Conservation (phyloP, 306 rosid genomes). For the Albizia julibrissin region DNA sequence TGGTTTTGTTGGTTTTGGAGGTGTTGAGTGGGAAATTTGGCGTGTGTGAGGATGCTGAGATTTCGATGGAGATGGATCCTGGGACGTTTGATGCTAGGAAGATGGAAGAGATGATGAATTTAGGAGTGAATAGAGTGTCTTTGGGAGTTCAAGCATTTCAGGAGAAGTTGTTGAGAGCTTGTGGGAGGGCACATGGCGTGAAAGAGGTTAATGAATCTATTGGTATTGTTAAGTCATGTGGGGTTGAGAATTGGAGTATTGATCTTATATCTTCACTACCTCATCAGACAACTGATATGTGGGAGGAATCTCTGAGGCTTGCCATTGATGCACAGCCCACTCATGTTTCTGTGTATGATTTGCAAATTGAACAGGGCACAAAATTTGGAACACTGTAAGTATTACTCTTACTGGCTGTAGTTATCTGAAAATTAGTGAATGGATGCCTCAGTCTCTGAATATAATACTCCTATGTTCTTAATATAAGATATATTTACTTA, state of each 20-base stretch:
- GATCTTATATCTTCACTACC: constrained; percentile 94
- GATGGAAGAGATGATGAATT: constrained; percentile 52
- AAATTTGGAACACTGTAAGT: constrained; percentile 84
- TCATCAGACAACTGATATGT: constrained; percentile 73
- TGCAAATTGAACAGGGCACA: constrained; percentile 89
- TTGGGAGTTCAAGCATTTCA: constrained; percentile 97
- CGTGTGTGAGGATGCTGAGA: constrained; percentile 59
- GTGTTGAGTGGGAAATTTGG: constrained; percentile 59
- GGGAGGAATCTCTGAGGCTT: constrained; percentile 83
- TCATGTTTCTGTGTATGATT: constrained; percentile 88
- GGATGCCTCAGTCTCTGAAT: not conserved
- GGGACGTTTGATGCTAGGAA: constrained; percentile 81
- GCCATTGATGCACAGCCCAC: constrained; percentile 67
- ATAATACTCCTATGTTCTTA: not conserved
- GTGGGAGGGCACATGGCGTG: constrained; percentile 91
- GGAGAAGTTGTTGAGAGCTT: constrained; percentile 68
- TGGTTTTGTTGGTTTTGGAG: constrained; percentile 63
- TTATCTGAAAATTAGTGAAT: not conserved
- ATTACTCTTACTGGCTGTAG: not conserved
- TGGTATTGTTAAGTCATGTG: constrained; percentile 63
- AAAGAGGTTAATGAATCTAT: constrained; percentile 81
- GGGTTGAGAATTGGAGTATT: constrained; percentile 85
- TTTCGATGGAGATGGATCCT: constrained; percentile 96
- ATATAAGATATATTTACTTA: too few relatives aligned
- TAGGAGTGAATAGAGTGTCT: constrained; percentile 90